Percentiles rank a stretch among this genome's conserved stretches.
Evolutionary conservation across 148 eudicot species (phyloP).

Genomic region (Dianthus caryophyllus): DNA sequence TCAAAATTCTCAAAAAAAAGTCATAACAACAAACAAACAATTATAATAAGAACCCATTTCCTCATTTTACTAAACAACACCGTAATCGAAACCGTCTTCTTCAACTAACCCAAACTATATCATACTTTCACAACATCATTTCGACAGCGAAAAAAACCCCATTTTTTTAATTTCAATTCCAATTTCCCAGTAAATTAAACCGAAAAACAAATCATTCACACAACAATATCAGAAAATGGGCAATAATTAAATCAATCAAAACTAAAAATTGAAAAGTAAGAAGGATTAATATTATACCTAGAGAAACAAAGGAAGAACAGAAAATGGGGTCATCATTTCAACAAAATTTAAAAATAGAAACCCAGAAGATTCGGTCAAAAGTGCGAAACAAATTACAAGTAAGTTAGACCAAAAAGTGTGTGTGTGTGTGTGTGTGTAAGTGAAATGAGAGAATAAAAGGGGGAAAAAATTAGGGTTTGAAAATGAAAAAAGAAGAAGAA

Average conservation of each 20-base stretch:
- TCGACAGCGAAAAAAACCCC: neutral
- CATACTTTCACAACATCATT: neutral
- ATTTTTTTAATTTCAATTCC: neutral
- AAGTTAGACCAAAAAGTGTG: no score
- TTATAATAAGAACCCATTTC: neutral
- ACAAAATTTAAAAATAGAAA: neutral
- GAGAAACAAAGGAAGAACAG: neutral
- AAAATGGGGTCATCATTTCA: neutral
- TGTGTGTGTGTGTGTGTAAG: neutral
- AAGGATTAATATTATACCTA: neutral
- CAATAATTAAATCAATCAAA: no score
- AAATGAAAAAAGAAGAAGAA: neutral
- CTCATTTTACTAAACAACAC: constrained; percentile 3
- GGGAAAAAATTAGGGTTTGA: neutral
- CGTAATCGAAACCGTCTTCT: neutral
- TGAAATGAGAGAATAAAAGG: neutral
- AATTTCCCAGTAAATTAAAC: neutral
- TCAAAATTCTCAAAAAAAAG: neutral
- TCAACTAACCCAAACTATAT: neutral
- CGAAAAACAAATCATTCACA: neutral
- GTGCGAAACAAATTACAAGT: neutral
- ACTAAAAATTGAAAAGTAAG: no score
- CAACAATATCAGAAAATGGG: neutral
- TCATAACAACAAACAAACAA: neutral
- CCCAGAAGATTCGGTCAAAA: neutral